phyloP scores from a whole-genome alignment of 257 asterid genomes.

The Plantago ovata region DNA sequence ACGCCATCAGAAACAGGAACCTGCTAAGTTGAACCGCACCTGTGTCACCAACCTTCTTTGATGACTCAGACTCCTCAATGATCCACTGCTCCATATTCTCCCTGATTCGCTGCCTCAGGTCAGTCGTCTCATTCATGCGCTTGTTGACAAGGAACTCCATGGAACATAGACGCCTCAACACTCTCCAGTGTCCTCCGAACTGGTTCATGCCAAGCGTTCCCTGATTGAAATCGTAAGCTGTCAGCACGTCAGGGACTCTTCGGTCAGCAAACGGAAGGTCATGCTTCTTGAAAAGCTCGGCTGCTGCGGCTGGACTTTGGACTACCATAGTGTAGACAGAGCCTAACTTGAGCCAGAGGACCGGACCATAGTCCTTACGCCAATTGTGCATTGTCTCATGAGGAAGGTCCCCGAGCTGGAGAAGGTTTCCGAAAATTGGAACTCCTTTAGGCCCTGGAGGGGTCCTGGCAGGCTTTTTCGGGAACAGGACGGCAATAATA shows the following conservation, averaged over 20 bases:
- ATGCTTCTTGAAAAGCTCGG: conserved; percentile 58
- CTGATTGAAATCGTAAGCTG: conserved; percentile 36
- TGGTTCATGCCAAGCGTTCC: conserved; percentile 45
- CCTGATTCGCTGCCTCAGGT: conserved; percentile 31
- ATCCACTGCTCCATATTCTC: conserved; percentile 50
- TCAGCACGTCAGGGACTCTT: conserved; percentile 30
- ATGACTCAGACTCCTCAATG: conserved; percentile 31
- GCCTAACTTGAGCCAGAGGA: conserved; percentile 46
- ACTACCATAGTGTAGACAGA: conserved; percentile 49
- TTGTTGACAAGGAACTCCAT: conserved; percentile 48
- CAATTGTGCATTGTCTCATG: conserved; percentile 38
- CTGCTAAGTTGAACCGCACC: conserved; percentile 43
- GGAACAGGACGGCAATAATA: background rate
- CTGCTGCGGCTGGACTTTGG: conserved; percentile 32
- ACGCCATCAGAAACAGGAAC: conserved; percentile 38
- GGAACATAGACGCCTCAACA: conserved; percentile 47
- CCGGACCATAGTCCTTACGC: conserved; percentile 34
- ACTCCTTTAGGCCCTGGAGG: conserved; percentile 56
- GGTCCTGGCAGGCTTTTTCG: conserved; percentile 19
- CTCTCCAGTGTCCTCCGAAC: conserved; percentile 57
- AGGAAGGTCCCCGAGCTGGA: conserved; percentile 47
- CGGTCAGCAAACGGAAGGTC: conserved; percentile 53
- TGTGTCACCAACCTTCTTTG: conserved; percentile 12
- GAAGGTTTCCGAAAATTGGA: conserved; percentile 50
- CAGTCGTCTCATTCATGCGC: conserved; percentile 42